Conservation (phyloP, 2,329 filamentous ascomycete genomes). For the Rachicladosporium sp. region DNA sequence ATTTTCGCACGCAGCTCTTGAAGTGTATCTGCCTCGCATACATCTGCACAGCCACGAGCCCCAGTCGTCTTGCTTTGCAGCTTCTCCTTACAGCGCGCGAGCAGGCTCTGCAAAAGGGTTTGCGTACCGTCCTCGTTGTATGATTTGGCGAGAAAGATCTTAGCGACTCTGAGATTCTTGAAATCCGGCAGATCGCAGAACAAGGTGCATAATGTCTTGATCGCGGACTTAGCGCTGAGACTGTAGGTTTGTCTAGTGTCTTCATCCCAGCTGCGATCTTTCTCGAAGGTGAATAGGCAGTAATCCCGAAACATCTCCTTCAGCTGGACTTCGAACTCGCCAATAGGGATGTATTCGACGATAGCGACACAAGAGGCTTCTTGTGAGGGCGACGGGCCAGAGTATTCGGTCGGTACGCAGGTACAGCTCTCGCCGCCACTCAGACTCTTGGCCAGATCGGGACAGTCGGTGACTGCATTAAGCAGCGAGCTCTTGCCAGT, state of each 20-base stretch:
- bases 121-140: neutral
- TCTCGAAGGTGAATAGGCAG: constrained; percentile 7
- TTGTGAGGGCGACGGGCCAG: constrained; percentile 5
- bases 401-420: constrained; percentile 9
- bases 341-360: constrained; percentile 8
- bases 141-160: neutral
- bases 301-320: constrained; percentile 6
- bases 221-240: constrained; percentile 3
- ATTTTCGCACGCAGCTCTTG: constrained; percentile 7
- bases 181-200: constrained; percentile 8
- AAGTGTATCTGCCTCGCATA: constrained; percentile 7
- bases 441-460: constrained; percentile 11
- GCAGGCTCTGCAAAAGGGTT: constrained; percentile 3
- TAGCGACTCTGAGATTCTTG: neutral
- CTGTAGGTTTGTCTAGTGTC: constrained; percentile 4
- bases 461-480: constrained; percentile 12
- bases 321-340: constrained; percentile 5
- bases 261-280: constrained; percentile 9
- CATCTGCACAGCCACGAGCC: constrained; percentile 3
- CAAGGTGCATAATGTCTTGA: constrained; percentile 8
- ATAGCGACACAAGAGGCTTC: constrained; percentile 7
- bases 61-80: neutral
- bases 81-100: neutral
- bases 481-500: constrained; percentile 17
- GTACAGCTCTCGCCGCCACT: constrained; percentile 11